These are phyloP conservation scores for Maudiozyma turicensis DNA, from an alignment of 805 yeast species.

Conservation along the genomic window DNA sequence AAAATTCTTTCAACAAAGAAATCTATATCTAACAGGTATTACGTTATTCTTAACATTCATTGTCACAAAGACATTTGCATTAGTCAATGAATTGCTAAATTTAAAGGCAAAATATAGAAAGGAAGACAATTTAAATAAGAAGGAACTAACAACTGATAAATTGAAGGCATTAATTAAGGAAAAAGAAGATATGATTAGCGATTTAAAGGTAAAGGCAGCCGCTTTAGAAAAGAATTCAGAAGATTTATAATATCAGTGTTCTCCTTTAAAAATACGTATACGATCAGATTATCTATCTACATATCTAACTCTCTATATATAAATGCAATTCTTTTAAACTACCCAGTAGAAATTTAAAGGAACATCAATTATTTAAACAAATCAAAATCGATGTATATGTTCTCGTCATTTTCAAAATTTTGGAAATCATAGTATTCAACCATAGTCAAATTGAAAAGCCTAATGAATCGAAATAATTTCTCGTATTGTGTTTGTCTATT, in stretches of 20 bases:
- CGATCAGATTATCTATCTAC: background rate
- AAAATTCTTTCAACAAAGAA: constrained; percentile 91
- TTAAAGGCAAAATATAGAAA: constrained; percentile 46
- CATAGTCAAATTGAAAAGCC: constrained; percentile 20
- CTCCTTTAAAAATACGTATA: constrained; percentile 1
- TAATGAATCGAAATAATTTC: constrained; percentile 12
- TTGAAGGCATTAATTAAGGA: constrained; percentile 42
- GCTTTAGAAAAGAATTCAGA: constrained; percentile 48
- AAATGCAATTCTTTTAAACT: constrained; percentile 1
- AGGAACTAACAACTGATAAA: constrained; percentile 21
- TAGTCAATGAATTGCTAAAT: constrained; percentile 62
- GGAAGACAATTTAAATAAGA: background rate
- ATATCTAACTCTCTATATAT: background rate
- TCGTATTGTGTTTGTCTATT: constrained; percentile 10
- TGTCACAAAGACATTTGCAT: constrained; percentile 70
- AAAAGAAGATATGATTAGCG: constrained; percentile 55
- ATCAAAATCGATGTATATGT: constrained; percentile 18
- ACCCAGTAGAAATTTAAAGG: background rate
- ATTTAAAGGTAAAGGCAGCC: constrained; percentile 64
- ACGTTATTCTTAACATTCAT: constrained; percentile 83
- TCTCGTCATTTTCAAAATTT: constrained; percentile 13
- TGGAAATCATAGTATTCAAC: constrained; percentile 18
- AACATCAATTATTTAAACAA: background rate
- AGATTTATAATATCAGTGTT: constrained; percentile 7
- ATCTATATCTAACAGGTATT: constrained; percentile 91